A percentile compares a stretch with the other conserved stretches of the same genome.
Evolutionary conservation across 306 rosid genomes (phyloP).

Genomic region (Neltuma alba): DNA sequence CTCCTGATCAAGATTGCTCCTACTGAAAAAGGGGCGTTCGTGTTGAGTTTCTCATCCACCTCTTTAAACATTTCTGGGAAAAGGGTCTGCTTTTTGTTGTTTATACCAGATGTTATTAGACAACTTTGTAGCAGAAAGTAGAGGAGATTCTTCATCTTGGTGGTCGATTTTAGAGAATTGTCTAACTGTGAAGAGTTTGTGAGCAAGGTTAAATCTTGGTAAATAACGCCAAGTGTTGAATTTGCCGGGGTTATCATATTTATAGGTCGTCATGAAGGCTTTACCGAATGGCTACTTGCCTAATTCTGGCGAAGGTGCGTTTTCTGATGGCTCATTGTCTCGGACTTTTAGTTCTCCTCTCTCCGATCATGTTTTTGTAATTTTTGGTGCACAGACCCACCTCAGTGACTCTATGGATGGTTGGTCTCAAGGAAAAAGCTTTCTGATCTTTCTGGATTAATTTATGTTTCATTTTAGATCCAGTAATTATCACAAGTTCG

Average conservation of each 20-base stretch:
- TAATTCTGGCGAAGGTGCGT: slow-evolving; percentile 82
- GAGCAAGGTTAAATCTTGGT: slow-evolving; percentile 38
- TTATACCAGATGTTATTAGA: slow-evolving; percentile 35
- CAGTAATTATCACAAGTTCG: not conserved
- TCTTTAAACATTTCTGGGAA: slow-evolving; percentile 44
- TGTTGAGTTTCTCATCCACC: slow-evolving; percentile 33
- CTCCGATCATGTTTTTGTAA: not conserved
- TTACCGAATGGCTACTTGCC: slow-evolving; percentile 69
- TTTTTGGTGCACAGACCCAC: slow-evolving; percentile 20
- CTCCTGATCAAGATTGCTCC: slow-evolving; percentile 31
- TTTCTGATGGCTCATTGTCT: slow-evolving; percentile 22
- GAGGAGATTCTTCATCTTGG: slow-evolving; percentile 32
- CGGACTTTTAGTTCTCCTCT: not conserved
- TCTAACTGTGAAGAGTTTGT: slow-evolving; percentile 35
- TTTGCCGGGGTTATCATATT: slow-evolving; percentile 41
- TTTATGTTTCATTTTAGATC: slow-evolving; percentile 19
- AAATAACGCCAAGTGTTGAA: slow-evolving; percentile 40
- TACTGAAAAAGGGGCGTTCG: slow-evolving; percentile 30
- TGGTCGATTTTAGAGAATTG: slow-evolving; percentile 37
- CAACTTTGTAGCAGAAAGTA: slow-evolving; percentile 27
- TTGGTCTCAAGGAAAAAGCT: slow-evolving; percentile 22
- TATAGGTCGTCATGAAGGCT: slow-evolving; percentile 70
- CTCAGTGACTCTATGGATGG: slow-evolving; percentile 12
- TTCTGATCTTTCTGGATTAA: slow-evolving; percentile 24
- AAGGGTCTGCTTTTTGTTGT: slow-evolving; percentile 34